Percentiles rank a stretch among this genome's conserved stretches.
Evolutionary conservation across 2,329 filamentous ascomycete species (phyloP).

Genomic region (Metarhizium humberi): DNA sequence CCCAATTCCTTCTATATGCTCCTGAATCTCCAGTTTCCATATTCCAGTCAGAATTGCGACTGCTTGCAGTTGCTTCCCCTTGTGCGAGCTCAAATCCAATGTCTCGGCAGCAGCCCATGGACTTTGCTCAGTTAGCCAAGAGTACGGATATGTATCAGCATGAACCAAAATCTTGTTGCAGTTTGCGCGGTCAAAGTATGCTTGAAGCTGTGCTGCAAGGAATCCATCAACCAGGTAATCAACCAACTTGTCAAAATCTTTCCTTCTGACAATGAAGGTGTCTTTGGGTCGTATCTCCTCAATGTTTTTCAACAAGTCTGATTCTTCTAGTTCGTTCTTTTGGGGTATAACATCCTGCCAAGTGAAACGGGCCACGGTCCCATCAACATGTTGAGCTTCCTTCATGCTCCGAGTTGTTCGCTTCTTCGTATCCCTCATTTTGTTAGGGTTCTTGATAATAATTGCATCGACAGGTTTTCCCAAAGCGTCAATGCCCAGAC

Average conservation of each 20-base stretch:
- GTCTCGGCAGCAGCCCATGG: conserved; percentile 31
- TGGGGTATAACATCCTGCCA: conserved; percentile 22
- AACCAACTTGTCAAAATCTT: conserved; percentile 32
- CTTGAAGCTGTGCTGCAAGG: conserved; percentile 32
- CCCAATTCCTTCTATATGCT: conserved; percentile 34
- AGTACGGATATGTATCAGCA: conserved; percentile 13
- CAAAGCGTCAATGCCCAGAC: conserved; percentile 23
- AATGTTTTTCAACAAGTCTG: conserved; percentile 29
- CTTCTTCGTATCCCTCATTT: conserved; percentile 13
- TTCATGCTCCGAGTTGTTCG: conserved; percentile 9
- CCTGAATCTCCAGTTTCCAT: conserved; percentile 41
- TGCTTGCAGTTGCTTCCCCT: conserved; percentile 31
- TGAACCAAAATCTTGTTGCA: not conserved
- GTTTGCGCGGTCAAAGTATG: conserved; percentile 26
- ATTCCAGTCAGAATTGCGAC: conserved; percentile 35
- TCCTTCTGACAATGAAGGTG: conserved; percentile 25
- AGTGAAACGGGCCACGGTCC: conserved; percentile 12
- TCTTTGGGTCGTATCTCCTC: conserved; percentile 36
- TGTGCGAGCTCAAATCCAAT: conserved; percentile 8
- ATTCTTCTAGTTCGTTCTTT: conserved; percentile 13
- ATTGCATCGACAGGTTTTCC: conserved; percentile 33
- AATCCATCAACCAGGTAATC: conserved; percentile 34
- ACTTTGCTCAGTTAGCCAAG: conserved; percentile 32
- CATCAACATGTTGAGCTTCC: conserved; percentile 6
- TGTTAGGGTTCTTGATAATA: conserved; percentile 32